phyloP scores from a whole-genome alignment of 257 asterid genomes.

The Pogostemon cablin region DNA sequence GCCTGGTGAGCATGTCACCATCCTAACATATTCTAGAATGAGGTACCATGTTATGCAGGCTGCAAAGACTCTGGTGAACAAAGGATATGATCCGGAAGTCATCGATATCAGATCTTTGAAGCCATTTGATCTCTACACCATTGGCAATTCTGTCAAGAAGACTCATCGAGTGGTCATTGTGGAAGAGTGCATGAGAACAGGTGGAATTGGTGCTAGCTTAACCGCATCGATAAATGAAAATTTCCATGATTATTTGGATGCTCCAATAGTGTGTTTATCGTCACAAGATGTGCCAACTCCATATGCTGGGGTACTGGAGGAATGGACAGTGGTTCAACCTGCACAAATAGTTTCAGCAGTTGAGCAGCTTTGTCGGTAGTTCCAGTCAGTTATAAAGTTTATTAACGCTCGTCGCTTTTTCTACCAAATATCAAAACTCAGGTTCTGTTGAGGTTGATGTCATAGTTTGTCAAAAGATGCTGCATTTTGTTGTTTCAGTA shows the following conservation, averaged over 20 bases:
- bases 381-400: background rate
- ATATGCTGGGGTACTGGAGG: slow-evolving; percentile 74
- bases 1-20: slow-evolving; percentile 76
- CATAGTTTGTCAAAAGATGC: background rate
- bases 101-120: slow-evolving; percentile 85
- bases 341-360: slow-evolving; percentile 80
- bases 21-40: slow-evolving; percentile 84
- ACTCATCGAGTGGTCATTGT: slow-evolving; percentile 78
- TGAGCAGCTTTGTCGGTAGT: slow-evolving; percentile 71
- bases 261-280: slow-evolving; percentile 72
- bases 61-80: slow-evolving; percentile 71
- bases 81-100: slow-evolving; percentile 82
- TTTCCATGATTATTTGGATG: slow-evolving; percentile 77
- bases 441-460: slow-evolving; percentile 16
- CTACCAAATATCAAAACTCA: background rate
- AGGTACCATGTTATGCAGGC: slow-evolving; percentile 95
- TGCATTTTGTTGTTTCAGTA: slow-evolving; percentile 17
- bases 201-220: slow-evolving; percentile 87
- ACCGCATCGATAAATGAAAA: slow-evolving; percentile 74
- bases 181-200: slow-evolving; percentile 93
- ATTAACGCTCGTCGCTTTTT: background rate
- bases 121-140: slow-evolving; percentile 75
- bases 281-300: slow-evolving; percentile 94
- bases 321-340: slow-evolving; percentile 86
- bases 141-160: slow-evolving; percentile 81